Percentiles rank a stretch among this genome's conserved stretches.
Conservation (phyloP, 495 filamentous ascomycete genomes). For the Extremus antarcticus region DNA sequence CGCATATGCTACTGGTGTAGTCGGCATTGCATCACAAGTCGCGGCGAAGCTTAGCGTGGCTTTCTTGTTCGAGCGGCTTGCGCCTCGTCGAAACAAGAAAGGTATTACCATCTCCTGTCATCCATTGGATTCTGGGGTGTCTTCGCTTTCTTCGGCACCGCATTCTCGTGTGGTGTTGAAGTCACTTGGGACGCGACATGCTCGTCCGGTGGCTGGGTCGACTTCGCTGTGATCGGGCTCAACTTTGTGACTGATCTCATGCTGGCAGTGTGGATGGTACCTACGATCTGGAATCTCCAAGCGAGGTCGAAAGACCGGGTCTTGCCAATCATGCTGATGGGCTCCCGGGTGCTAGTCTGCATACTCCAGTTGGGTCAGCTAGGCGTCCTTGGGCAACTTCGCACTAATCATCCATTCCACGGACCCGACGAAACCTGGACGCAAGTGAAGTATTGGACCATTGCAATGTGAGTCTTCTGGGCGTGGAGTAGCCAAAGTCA, state of each 20-base stretch:
- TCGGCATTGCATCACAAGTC: not conserved
- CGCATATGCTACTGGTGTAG: not conserved
- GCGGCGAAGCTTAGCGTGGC: constrained; percentile 3
- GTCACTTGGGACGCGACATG: not conserved
- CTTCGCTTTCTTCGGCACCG: constrained; percentile 4
- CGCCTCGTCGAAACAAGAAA: constrained; percentile 4
- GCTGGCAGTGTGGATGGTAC: constrained; percentile 10
- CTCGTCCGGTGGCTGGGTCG: not conserved
- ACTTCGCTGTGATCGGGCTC: not conserved
- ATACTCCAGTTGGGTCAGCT: not conserved
- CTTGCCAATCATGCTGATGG: constrained; percentile 3
- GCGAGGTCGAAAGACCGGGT: not conserved
- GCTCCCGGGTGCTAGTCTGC: not conserved
- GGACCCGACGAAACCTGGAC: not conserved
- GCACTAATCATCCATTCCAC: not conserved
- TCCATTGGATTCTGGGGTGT: not conserved
- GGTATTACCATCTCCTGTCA: constrained; percentile 1
- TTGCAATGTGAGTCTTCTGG: not conserved
- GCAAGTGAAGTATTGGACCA: not conserved
- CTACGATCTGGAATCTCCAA: constrained; percentile 6
- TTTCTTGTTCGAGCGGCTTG: constrained; percentile 6
- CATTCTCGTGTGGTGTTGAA: not conserved
- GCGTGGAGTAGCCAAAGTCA: not conserved
- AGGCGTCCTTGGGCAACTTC: not conserved
- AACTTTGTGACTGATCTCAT: constrained; percentile 4